phyloP scores from a whole-genome alignment of 2,329 filamentous ascomycete species.

The Colletotrichum nymphaeae region DNA sequence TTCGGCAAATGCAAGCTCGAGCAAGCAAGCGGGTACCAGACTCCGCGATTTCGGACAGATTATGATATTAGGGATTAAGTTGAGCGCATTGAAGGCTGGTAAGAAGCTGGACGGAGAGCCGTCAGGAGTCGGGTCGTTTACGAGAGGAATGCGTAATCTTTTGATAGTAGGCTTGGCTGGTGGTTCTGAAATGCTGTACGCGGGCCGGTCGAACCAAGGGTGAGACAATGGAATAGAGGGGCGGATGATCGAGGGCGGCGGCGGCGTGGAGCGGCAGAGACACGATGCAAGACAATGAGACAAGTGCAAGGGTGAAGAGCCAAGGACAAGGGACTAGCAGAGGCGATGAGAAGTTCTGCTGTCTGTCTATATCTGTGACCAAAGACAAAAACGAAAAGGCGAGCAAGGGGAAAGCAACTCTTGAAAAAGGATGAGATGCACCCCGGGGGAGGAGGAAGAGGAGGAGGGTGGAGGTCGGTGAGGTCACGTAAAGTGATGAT shows the following conservation, averaged over 20 bases:
- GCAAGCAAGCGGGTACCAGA: slow-evolving; percentile 33
- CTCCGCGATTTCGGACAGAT: slow-evolving; percentile 34
- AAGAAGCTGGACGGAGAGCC: neutral
- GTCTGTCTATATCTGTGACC: slow-evolving; percentile 8
- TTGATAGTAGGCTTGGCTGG: slow-evolving; percentile 20
- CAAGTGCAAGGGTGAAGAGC: slow-evolving; percentile 14
- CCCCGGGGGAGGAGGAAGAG: slow-evolving; percentile 1
- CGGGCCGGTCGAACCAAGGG: slow-evolving; percentile 32
- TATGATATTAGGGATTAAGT: slow-evolving; percentile 36
- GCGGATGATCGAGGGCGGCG: slow-evolving; percentile 15
- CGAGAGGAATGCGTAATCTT: slow-evolving; percentile 31
- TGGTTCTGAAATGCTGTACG: slow-evolving; percentile 30
- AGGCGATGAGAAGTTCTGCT: slow-evolving; percentile 5
- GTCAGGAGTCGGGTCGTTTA: slow-evolving; percentile 11
- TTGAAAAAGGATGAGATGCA: neutral
- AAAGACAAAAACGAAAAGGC: neutral
- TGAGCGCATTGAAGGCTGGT: slow-evolving; percentile 23
- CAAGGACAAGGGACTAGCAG: neutral
- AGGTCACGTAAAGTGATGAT: slow-evolving; percentile 10
- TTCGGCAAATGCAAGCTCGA: neutral
- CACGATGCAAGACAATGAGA: slow-evolving; percentile 35
- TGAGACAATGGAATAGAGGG: slow-evolving; percentile 28
- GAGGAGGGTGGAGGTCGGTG: slow-evolving; percentile 9
- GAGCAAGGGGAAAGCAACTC: neutral
- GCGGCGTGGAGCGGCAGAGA: slow-evolving; percentile 27